A percentile compares a stretch with the other conserved stretches of the same genome.
phyloP scores from a whole-genome alignment of 257 asterid species.

The Nicotiana paniculata region DNA sequence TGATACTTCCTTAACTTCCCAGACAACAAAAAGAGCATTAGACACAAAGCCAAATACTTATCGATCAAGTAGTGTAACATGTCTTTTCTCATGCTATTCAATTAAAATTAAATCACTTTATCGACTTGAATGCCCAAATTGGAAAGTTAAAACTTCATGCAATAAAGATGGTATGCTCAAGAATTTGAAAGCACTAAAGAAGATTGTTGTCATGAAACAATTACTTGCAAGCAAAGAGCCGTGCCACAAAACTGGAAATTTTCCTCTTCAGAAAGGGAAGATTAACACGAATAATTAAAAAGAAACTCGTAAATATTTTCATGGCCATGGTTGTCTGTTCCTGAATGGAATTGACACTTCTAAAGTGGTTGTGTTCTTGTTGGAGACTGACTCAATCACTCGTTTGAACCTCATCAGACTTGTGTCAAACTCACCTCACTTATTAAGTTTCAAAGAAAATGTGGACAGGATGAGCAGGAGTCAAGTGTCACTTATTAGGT shows the following conservation, averaged over 20 bases:
- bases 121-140: not conserved
- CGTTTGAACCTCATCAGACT: not conserved
- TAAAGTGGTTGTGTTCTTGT: not conserved
- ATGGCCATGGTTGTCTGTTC: not conserved
- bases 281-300: not conserved
- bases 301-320: not conserved
- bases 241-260: not conserved
- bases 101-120: not conserved
- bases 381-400: not conserved
- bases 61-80: not conserved
- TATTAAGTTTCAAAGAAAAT: not conserved
- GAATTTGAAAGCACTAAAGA: not conserved
- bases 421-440: not conserved
- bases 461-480: not conserved
- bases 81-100: not conserved
- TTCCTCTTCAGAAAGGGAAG: not conserved
- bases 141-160: not conserved
- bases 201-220: not conserved
- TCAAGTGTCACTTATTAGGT: not conserved
- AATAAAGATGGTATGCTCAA: not conserved
- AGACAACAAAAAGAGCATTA: not conserved
- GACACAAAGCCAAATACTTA: not conserved
- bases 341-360: not conserved
- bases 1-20: not conserved
- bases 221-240: not conserved